Evolutionary conservation across 2,329 filamentous ascomycete species (phyloP).

Genomic region (Neofusicoccum laricinum): DNA sequence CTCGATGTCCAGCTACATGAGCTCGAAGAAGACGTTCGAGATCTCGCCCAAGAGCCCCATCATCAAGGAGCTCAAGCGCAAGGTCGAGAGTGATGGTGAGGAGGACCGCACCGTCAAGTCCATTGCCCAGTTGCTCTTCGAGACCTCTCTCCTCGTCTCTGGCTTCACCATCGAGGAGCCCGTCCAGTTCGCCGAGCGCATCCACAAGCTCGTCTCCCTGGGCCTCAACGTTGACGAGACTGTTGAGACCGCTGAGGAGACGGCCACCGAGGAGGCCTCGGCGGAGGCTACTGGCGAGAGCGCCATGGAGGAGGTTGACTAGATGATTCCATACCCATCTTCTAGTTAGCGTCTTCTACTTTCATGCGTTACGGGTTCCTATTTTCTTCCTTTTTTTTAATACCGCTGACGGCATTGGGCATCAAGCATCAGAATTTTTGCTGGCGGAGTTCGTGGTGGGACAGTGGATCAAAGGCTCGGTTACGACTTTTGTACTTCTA

Average conservation of each 20-base stretch:
- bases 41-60: conserved; percentile 99
- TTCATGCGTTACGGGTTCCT: conserved; percentile 12
- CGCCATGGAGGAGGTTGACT: conserved; percentile 99
- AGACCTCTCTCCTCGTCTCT: conserved; percentile 97
- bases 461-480: conserved; percentile 14
- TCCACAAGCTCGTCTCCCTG: conserved; percentile 98
- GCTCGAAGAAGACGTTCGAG: conserved; percentile 99
- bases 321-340: conserved; percentile 35
- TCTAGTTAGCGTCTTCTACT: conserved; percentile 11
- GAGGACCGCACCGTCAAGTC: conserved; percentile 99
- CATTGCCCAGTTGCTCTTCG: conserved; percentile 96
- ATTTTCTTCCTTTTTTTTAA: conserved; percentile 5
- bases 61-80: conserved; percentile 98
- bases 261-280: conserved; percentile 57
- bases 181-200: conserved; percentile 95
- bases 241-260: conserved; percentile 65
- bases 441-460: conserved; percentile 15
- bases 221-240: conserved; percentile 97
- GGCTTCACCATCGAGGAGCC: conserved; percentile 99
- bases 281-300: conserved; percentile 73
- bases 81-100: conserved; percentile 97
- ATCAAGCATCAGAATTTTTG: conserved; percentile 7
- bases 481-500: conserved; percentile 15
- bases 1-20: conserved; percentile 99
- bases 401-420: conserved; percentile 14